Evolutionary conservation across 2,329 filamentous ascomycete genomes (phyloP).

Genomic region (Arachnomyces sp.): DNA sequence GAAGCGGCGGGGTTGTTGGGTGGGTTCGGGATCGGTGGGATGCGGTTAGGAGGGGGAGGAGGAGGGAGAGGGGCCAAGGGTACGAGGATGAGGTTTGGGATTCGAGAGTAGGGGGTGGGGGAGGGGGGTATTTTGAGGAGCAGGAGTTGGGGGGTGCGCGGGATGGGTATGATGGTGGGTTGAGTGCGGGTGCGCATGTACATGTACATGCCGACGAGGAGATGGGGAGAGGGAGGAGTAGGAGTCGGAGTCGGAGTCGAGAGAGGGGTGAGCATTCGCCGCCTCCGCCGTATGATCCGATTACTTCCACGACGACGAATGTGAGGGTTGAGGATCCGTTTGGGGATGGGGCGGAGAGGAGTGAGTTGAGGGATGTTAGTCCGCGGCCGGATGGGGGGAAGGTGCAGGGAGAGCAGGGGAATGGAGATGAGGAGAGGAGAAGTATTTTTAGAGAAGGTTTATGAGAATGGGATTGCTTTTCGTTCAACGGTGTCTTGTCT

Average conservation of each 20-base stretch:
- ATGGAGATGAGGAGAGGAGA: conserved; percentile 60
- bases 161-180: conserved; percentile 12
- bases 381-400: conserved; percentile 73
- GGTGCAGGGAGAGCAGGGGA: no score
- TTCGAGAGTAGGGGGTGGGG: conserved; percentile 61
- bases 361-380: conserved; percentile 62
- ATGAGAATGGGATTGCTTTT: conserved; percentile 25
- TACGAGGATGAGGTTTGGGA: conserved; percentile 83
- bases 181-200: not conserved
- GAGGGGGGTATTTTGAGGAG: conserved; percentile 64
- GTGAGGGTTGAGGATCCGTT: conserved; percentile 58
- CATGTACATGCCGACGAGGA: conserved; percentile 5
- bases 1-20: conserved; percentile 56
- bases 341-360: conserved; percentile 59
- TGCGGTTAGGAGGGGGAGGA: conserved; percentile 36
- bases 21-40: conserved; percentile 64
- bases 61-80: conserved; percentile 17
- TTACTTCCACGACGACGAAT: conserved; percentile 26
- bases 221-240: conserved; percentile 36
- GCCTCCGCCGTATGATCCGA: no score
- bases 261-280: no score
- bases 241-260: conserved; percentile 44
- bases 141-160: conserved; percentile 56
- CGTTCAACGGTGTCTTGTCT: not conserved
- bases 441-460: conserved; percentile 66